phyloP scores from a whole-genome alignment of 352 stramenopile genomes.

The Globisporangium spinosum region DNA sequence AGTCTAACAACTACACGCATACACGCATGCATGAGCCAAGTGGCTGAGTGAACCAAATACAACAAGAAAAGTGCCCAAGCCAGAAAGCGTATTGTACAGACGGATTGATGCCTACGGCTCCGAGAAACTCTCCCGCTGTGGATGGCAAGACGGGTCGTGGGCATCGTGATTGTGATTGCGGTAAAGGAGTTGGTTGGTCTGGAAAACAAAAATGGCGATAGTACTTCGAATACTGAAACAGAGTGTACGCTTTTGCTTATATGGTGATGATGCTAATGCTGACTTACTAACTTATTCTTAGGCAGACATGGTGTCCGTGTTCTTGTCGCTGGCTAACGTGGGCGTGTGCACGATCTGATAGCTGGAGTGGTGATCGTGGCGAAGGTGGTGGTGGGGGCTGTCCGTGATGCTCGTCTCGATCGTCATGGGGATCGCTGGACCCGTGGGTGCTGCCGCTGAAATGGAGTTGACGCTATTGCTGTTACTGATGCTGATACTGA shows the following conservation, averaged over 20 bases:
- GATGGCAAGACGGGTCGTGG: no score
- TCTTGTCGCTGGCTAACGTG: slow-evolving; percentile 52
- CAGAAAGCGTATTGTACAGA: no score
- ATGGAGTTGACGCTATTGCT: neutral
- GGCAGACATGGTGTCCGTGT: slow-evolving; percentile 20
- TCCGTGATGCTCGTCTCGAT: slow-evolving; percentile 25
- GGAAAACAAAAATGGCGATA: neutral
- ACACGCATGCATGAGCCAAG: neutral
- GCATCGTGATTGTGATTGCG: no score
- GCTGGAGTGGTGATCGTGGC: slow-evolving; percentile 16
- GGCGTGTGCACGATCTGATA: slow-evolving; percentile 62
- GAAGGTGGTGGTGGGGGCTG: slow-evolving; percentile 21
- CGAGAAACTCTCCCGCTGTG: no score
- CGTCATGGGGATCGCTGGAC: slow-evolving; percentile 11
- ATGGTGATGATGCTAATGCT: neutral
- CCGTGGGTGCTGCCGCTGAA: slow-evolving; percentile 12
- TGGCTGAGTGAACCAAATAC: neutral
- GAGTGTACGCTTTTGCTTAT: neutral
- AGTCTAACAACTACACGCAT: neutral
- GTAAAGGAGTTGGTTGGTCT: no score
- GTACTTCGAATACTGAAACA: neutral
- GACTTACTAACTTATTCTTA: slow-evolving; percentile 14
- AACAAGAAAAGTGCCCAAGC: neutral
- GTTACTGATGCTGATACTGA: neutral
- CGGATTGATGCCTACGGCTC: no score